Conservation (phyloP, 192 early-diverging fungal species). For the Coemansia sp. region DNA sequence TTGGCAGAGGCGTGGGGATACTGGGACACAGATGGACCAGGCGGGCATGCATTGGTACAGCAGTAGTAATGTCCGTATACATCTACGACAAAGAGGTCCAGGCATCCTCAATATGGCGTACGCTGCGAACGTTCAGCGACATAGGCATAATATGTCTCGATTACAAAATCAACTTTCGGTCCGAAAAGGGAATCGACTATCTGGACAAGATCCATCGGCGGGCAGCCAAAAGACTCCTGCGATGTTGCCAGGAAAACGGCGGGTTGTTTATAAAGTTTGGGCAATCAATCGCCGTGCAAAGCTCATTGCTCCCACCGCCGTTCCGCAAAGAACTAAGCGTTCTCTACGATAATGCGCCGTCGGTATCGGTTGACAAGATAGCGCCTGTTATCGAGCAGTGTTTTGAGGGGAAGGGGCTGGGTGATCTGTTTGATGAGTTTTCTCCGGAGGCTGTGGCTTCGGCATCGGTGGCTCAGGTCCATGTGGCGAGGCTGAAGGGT, state of each 20-base stretch:
- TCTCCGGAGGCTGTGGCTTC: constrained; percentile 68
- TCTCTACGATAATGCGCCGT: constrained; percentile 82
- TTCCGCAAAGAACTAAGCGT: constrained; percentile 60
- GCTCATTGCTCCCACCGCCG: constrained; percentile 60
- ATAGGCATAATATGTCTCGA: constrained; percentile 48
- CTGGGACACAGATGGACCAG: neutral
- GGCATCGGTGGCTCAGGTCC: constrained; percentile 95
- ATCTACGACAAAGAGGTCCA: constrained; percentile 41
- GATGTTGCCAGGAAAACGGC: constrained; percentile 76
- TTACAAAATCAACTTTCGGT: constrained; percentile 82
- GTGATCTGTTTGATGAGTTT: constrained; percentile 72
- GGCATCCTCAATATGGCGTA: constrained; percentile 41
- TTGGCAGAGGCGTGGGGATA: neutral
- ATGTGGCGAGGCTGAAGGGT: constrained; percentile 59
- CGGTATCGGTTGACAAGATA: constrained; percentile 62
- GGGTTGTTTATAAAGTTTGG: constrained; percentile 92
- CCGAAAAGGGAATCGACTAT: constrained; percentile 51
- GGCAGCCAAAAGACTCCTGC: constrained; percentile 68
- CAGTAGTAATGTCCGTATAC: constrained; percentile 15
- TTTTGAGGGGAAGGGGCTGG: constrained; percentile 53
- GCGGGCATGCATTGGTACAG: neutral
- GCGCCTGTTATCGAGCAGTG: constrained; percentile 65
- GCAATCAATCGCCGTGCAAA: constrained; percentile 68
- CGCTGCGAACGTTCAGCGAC: constrained; percentile 38
- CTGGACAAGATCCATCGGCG: constrained; percentile 71